Base-by-base conservation (phyloP, 148 eudicot genomes). In the Polygonum aviculare region DNA sequence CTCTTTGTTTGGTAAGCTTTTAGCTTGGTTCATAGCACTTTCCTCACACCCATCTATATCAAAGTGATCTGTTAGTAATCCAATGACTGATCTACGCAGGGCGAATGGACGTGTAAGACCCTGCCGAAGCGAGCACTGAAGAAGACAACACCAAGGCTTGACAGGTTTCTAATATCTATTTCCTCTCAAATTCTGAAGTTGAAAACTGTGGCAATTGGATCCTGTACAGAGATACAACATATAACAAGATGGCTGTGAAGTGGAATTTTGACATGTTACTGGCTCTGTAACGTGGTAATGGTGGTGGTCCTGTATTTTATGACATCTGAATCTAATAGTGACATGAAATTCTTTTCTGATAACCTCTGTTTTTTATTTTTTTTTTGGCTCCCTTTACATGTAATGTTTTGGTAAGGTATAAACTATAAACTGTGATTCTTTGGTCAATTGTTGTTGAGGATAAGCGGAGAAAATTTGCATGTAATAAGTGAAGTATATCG, bases 1-100 rank as follows among this genome's bases (percentile, higher is more conserved):
- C 51, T 81, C 90, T 50, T 83, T 89, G 80, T 89, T 89, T 72
- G 93, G 93, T 89, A 86, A 16, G 85, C 41, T 79, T 36, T 79
- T 36, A 63, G 71, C 18, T 35, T 65, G 19, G 19, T 31, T 26
- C 62, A 55, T 19, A 55, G 10, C 16, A 7, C 2, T 63, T 63
- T 26, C 39, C 12, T 26, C 63, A 57, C 12, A 19, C 7, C 31
- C 31, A 9, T 6, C 8, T 55, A 55, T 55, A 4, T 6, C 10
- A 9, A 55, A 11, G 1, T 55, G 62, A 55, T 6, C 8, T 2
- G 12, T 12, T 19, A 31, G 38, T 60, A 1, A 4, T 22, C 4
- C 12, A 35, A 65, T 65, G 19, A 65, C 35, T 9, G 4, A 65
- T 65, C 38, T 10, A 67, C 6, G 45, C 72, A 67, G 72, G 14